Evolutionary conservation across 108 stramenopile genomes (phyloP).

Genomic region (Chaetoceros tenuissimus): DNA sequence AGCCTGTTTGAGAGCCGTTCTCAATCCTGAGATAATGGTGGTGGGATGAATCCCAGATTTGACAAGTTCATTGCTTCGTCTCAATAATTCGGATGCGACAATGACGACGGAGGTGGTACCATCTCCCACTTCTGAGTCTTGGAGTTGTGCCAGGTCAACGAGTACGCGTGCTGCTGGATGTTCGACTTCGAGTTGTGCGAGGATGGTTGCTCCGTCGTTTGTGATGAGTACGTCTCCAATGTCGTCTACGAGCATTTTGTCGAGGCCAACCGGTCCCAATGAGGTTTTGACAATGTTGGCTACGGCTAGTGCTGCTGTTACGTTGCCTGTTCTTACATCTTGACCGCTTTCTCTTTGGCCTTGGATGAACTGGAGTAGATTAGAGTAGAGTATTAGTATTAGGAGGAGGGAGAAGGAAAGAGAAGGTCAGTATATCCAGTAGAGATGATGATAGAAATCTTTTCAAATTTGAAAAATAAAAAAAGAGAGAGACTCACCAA

Average conservation of each 20-base stretch:
- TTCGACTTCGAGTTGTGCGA: slow-evolving; percentile 96
- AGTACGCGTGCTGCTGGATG: slow-evolving; percentile 99
- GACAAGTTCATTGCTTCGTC: slow-evolving; percentile 93
- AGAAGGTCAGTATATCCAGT: neutral
- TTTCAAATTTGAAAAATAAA: neutral
- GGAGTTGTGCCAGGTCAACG: slow-evolving; percentile 96
- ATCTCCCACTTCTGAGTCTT: slow-evolving; percentile 99
- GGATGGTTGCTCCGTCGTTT: slow-evolving; percentile 99
- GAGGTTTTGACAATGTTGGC: slow-evolving; percentile 99
- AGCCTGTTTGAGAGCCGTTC: slow-evolving; percentile 93
- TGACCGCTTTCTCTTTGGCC: slow-evolving; percentile 82
- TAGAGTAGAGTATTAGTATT: neutral
- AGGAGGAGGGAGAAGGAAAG: neutral
- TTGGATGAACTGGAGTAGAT: slow-evolving; percentile 55
- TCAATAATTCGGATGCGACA: slow-evolving; percentile 93
- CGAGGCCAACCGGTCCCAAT: slow-evolving; percentile 98
- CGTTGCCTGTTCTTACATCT: slow-evolving; percentile 92
- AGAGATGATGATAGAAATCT: neutral
- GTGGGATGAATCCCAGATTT: slow-evolving; percentile 96
- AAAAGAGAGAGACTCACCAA: slow-evolving; percentile 17
- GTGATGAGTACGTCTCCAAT: slow-evolving; percentile 99
- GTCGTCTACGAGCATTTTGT: slow-evolving; percentile 99
- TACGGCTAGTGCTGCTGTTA: slow-evolving; percentile 97
- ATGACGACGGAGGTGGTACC: slow-evolving; percentile 98
- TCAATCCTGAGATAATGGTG: slow-evolving; percentile 94